Percentiles rank a stretch among this genome's conserved stretches.
These are phyloP conservation scores for Ganoderma sinense DNA, from an alignment of 1,284 basidiomycete species.

Conservation along the genomic window DNA sequence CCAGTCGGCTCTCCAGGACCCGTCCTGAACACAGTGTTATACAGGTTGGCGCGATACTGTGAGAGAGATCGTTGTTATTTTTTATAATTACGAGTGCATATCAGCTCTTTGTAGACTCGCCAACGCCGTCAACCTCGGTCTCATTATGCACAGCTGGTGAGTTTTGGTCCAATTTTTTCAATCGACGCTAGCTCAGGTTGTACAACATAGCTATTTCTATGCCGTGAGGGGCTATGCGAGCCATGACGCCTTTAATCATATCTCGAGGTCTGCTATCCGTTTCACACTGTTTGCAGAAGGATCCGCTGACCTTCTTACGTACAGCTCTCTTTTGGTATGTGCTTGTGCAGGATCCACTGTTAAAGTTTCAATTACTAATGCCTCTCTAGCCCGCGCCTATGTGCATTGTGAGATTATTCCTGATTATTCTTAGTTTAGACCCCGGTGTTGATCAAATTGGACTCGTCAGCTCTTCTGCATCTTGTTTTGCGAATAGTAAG, in stretches of 20 bases:
- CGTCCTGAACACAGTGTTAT: background rate
- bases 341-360: background rate
- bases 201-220: background rate
- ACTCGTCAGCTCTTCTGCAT: background rate
- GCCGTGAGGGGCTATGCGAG: background rate
- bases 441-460: background rate
- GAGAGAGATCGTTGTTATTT: background rate
- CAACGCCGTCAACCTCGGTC: background rate
- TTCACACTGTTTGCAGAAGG: no score
- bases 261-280: background rate
- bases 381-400: background rate
- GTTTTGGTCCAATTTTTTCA: background rate
- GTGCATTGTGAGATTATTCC: background rate
- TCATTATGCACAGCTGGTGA: slow-evolving; percentile 1
- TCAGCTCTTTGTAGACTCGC: background rate
- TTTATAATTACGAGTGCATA: background rate
- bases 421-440: background rate
- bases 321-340: slow-evolving; percentile 2
- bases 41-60: background rate
- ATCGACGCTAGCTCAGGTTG: background rate
- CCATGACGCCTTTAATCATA: background rate
- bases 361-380: background rate
- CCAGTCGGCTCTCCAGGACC: no score
- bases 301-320: background rate
- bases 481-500: background rate